Evolutionary conservation across 306 rosid genomes (phyloP).

Genomic region (Chamaecrista fasciculata): DNA sequence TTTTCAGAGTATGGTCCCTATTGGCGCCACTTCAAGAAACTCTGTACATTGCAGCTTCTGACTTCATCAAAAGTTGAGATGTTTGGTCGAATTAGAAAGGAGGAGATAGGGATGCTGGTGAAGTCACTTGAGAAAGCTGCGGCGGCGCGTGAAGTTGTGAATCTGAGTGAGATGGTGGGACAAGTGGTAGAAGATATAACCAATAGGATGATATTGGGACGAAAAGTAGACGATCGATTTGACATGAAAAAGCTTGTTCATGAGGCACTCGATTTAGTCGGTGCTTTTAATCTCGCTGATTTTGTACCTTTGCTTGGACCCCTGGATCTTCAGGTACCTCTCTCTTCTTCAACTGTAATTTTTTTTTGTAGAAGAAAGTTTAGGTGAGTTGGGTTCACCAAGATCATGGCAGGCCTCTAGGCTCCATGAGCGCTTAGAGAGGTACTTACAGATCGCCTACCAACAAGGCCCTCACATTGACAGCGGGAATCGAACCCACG

Average conservation of each 20-base stretch:
- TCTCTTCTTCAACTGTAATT: too few relatives aligned
- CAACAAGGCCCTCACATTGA: too few relatives aligned
- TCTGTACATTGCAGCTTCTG: conserved; percentile 29
- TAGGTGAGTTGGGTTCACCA: too few relatives aligned
- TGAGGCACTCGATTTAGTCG: neutral
- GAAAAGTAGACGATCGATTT: neutral
- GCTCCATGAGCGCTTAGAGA: too few relatives aligned
- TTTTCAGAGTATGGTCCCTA: conserved; percentile 32
- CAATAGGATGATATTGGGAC: conserved; percentile 20
- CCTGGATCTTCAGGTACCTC: conserved; percentile 35
- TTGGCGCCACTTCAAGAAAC: conserved; percentile 43
- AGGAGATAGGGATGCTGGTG: neutral
- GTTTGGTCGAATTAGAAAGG: conserved; percentile 29
- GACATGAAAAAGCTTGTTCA: conserved; percentile 13
- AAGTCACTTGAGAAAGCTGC: neutral
- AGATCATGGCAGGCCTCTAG: too few relatives aligned
- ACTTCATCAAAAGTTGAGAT: conserved; percentile 23
- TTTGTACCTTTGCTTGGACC: conserved; percentile 23
- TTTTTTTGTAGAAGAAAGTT: too few relatives aligned
- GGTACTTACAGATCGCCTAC: too few relatives aligned
- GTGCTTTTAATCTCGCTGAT: conserved; percentile 28
- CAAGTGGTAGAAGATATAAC: neutral
- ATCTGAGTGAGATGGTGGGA: too few relatives aligned
- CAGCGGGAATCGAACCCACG: too few relatives aligned
- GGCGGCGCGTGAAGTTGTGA: conserved; percentile 7